phyloP scores from a whole-genome alignment of 2,329 filamentous ascomycete genomes.

The Corinectria fuckeliana region DNA sequence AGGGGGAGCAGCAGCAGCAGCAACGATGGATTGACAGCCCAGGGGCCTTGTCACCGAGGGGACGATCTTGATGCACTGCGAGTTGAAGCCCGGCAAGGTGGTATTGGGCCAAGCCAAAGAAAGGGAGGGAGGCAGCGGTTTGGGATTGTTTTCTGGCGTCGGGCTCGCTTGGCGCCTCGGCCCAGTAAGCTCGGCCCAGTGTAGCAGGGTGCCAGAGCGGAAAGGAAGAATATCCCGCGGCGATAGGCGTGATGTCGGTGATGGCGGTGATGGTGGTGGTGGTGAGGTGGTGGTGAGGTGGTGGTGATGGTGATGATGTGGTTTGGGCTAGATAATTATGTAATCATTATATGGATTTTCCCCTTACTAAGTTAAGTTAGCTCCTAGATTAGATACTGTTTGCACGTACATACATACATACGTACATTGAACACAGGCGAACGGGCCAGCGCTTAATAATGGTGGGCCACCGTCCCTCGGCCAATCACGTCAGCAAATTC shows the following conservation, averaged over 20 bases:
- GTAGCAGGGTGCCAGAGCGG: too few species aligned
- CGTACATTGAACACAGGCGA: neutral
- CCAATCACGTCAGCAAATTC: neutral
- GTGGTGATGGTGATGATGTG: too few species aligned
- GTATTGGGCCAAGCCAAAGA: neutral
- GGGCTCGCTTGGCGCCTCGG: neutral
- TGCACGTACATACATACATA: too few species aligned
- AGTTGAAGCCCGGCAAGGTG: neutral
- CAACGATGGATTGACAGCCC: slow-evolving; percentile 11
- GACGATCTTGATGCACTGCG: neutral
- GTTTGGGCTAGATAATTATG: too few species aligned
- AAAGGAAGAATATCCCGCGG: too few species aligned
- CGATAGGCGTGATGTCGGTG: too few species aligned
- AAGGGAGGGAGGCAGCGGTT: neutral
- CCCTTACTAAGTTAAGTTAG: too few species aligned
- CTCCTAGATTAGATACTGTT: too few species aligned
- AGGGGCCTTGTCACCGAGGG: slow-evolving; percentile 9
- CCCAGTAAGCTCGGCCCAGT: too few species aligned
- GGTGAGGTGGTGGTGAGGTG: too few species aligned
- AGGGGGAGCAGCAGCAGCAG: neutral
- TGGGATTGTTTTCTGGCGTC: neutral
- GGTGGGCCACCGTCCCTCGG: neutral
- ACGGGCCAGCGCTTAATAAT: neutral
- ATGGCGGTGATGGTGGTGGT: too few species aligned
- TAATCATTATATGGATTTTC: too few species aligned